These are phyloP conservation scores for Pittosporum tobira DNA, from an alignment of 129 eudicot genomes.

Conservation along the genomic window DNA sequence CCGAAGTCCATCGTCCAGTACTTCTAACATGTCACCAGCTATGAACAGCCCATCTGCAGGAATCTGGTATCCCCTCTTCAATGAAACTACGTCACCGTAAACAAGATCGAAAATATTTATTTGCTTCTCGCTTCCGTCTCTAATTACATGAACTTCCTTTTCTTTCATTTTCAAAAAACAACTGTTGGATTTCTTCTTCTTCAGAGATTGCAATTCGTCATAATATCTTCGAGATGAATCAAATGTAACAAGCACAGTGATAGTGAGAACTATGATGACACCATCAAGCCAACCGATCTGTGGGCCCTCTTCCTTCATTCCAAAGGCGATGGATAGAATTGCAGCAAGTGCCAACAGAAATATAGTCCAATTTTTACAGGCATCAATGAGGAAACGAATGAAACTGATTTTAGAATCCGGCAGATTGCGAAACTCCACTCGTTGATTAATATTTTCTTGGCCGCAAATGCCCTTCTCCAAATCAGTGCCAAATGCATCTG, in stretches of 20 bases:
- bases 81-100: slow-evolving; percentile 27
- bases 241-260: slow-evolving; percentile 13
- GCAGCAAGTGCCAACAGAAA: slow-evolving; percentile 18
- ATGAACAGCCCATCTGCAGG: slow-evolving; percentile 38
- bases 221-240: slow-evolving; percentile 9
- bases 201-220: not conserved
- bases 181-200: not conserved
- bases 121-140: slow-evolving; percentile 13
- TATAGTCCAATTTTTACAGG: slow-evolving; percentile 10
- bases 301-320: slow-evolving; percentile 24
- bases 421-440: not conserved
- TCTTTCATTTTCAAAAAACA: not conserved
- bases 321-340: slow-evolving; percentile 19
- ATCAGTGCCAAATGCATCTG: slow-evolving; percentile 25
- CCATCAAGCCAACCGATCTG: slow-evolving; percentile 27
- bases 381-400: slow-evolving; percentile 6
- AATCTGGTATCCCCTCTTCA: slow-evolving; percentile 23
- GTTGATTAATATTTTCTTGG: not conserved
- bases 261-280: slow-evolving; percentile 13
- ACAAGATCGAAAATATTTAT: slow-evolving; percentile 14
- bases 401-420: not conserved
- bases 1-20: slow-evolving; percentile 19
- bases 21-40: slow-evolving; percentile 29
- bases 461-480: slow-evolving; percentile 19
- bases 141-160: slow-evolving; percentile 14